These are phyloP conservation scores for Eimeria tenella DNA, from an alignment of 169 alveolate genomes.

Conservation along the genomic window DNA sequence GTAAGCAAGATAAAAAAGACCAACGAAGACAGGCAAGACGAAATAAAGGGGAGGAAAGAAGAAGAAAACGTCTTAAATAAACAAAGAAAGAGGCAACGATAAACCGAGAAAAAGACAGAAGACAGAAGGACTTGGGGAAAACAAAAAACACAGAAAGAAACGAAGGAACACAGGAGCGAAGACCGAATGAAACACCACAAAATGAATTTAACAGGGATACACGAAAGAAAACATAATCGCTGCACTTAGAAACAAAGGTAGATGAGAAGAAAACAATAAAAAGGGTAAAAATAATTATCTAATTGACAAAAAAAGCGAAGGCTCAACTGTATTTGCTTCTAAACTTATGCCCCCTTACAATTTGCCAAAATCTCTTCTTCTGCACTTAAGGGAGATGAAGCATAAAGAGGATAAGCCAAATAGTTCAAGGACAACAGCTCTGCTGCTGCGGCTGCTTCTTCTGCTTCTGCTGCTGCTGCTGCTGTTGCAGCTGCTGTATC, in stretches of 20 bases:
- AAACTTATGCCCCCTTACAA: too few relatives aligned
- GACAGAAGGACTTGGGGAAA: neutral
- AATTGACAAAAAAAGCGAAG: neutral
- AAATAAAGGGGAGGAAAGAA: neutral
- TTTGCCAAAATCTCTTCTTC: neutral
- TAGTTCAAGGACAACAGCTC: neutral
- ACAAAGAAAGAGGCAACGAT: neutral
- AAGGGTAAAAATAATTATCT: neutral
- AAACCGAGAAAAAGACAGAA: neutral
- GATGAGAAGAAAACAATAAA: neutral
- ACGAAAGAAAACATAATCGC: neutral
- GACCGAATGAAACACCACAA: neutral
- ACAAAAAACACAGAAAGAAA: neutral
- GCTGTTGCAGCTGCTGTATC: neutral
- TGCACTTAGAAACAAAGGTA: neutral
- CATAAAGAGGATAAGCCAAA: neutral
- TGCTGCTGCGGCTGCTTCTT: slow-evolving; percentile 11
- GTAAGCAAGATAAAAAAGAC: neutral
- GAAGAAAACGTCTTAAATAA: neutral
- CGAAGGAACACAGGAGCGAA: neutral
- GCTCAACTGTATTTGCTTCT: too few relatives aligned
- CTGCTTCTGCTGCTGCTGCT: neutral
- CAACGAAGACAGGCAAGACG: neutral
- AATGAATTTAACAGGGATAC: neutral
- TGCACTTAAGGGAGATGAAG: neutral